A percentile compares a stretch with the other conserved stretches of the same genome.
Evolutionary conservation across 2,329 filamentous ascomycete genomes (phyloP).

Genomic region (Acephala macrosclerotiorum): DNA sequence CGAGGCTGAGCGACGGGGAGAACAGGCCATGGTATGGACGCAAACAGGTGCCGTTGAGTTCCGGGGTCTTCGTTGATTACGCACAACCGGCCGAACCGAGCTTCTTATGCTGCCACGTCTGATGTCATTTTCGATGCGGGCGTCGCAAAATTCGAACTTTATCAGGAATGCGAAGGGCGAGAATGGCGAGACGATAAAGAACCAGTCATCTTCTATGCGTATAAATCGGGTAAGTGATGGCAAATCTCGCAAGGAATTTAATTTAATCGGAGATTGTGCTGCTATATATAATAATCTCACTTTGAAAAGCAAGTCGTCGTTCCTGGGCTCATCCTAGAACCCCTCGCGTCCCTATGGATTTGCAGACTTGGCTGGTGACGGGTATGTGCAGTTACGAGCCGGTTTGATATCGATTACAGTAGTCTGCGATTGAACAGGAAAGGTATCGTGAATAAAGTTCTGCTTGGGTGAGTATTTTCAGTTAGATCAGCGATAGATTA

Average conservation of each 20-base stretch:
- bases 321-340: background rate
- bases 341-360: background rate
- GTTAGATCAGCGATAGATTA: background rate
- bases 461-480: background rate
- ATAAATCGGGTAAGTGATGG: background rate
- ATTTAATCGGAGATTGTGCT: conserved; percentile 17
- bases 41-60: background rate
- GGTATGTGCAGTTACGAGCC: background rate
- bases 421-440: conserved; percentile 1
- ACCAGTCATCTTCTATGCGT: conserved; percentile 11
- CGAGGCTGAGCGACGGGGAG: background rate
- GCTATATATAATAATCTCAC: conserved; percentile 17
- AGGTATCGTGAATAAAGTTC: background rate
- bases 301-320: conserved; percentile 7
- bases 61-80: conserved; percentile 14
- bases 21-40: too few species aligned
- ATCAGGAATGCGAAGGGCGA: background rate
- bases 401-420: background rate
- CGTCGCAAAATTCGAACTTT: background rate
- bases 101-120: background rate
- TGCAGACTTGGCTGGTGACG: background rate
- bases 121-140: background rate
- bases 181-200: background rate
- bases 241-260: background rate
- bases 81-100: background rate